phyloP scores from a whole-genome alignment of 2,329 filamentous ascomycete species.

The Sordariomycetes sp. region DNA sequence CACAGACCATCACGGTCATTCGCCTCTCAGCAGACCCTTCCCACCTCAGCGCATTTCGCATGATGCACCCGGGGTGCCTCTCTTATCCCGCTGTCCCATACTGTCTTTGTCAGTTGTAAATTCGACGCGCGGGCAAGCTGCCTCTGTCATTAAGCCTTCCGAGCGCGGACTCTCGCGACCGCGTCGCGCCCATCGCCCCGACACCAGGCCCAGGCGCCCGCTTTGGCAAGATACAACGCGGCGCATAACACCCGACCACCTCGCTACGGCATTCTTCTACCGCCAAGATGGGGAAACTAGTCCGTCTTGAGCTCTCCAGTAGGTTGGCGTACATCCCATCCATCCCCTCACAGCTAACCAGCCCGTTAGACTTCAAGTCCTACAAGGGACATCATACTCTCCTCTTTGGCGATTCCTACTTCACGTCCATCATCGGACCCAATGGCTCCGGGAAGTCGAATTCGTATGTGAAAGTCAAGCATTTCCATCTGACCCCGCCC shows the following conservation, averaged over 20 bases:
- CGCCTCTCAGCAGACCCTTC: neutral
- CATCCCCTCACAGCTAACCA: constrained; percentile 7
- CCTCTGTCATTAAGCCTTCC: neutral
- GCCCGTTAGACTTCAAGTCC: constrained; percentile 81
- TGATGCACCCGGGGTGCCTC: neutral
- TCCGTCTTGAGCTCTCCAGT: constrained; percentile 91
- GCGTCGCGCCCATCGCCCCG: neutral
- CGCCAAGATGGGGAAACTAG: constrained; percentile 83
- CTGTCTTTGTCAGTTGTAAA: neutral
- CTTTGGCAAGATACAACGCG: neutral
- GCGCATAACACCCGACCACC: neutral
- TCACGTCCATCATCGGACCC: constrained; percentile 97
- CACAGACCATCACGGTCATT: neutral
- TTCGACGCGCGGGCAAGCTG: neutral
- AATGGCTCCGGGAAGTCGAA: constrained; percentile 99
- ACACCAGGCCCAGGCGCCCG: neutral
- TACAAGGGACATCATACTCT: constrained; percentile 95
- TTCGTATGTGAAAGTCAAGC: constrained; percentile 51
- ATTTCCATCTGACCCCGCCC: neutral
- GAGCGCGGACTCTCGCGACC: neutral
- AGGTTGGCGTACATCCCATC: constrained; percentile 21
- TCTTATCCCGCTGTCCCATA: neutral
- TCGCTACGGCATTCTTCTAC: neutral
- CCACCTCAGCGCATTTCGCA: neutral
- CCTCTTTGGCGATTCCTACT: constrained; percentile 94